These are phyloP conservation scores for Umbelopsis sp. DNA, from an alignment of 371 early-diverging fungal genomes.

Conservation along the genomic window DNA sequence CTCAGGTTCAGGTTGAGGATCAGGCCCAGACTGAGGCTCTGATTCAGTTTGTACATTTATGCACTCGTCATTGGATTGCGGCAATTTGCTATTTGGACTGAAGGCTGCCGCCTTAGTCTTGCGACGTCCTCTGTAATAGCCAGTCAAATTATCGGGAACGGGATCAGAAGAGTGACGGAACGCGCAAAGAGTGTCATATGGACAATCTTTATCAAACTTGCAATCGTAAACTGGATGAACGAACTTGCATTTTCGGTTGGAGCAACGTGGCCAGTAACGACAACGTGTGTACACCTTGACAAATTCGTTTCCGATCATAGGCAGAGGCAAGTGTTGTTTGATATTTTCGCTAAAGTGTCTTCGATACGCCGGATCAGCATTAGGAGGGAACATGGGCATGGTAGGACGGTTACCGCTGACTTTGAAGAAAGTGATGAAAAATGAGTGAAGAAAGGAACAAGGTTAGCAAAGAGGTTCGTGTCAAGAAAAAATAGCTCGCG, in stretches of 20 bases:
- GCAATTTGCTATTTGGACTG: neutral
- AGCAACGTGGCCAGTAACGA: slow-evolving; percentile 42
- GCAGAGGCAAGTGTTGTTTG: slow-evolving; percentile 4
- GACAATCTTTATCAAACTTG: slow-evolving; percentile 6
- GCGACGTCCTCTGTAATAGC: slow-evolving; percentile 4
- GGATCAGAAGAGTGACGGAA: slow-evolving; percentile 8
- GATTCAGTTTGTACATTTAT: neutral
- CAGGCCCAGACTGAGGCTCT: too few species aligned
- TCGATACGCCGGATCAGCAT: slow-evolving; percentile 2
- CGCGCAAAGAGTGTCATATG: neutral
- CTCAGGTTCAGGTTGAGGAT: too few species aligned
- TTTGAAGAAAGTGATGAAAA: neutral
- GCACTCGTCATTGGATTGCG: neutral
- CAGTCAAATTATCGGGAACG: slow-evolving; percentile 1
- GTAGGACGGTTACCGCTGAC: neutral
- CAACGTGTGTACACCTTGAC: slow-evolving; percentile 26
- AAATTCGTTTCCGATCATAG: slow-evolving; percentile 9
- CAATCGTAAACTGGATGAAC: slow-evolving; percentile 28
- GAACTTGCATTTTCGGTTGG: slow-evolving; percentile 45
- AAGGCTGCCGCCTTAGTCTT: neutral
- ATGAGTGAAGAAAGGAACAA: neutral
- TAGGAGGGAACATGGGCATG: slow-evolving; percentile 7
- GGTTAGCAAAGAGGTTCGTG: neutral
- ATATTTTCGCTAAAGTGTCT: slow-evolving; percentile 13
- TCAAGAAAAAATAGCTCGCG: neutral